phyloP scores from a whole-genome alignment of 257 asterid species.

The Przewalskia tangutica region DNA sequence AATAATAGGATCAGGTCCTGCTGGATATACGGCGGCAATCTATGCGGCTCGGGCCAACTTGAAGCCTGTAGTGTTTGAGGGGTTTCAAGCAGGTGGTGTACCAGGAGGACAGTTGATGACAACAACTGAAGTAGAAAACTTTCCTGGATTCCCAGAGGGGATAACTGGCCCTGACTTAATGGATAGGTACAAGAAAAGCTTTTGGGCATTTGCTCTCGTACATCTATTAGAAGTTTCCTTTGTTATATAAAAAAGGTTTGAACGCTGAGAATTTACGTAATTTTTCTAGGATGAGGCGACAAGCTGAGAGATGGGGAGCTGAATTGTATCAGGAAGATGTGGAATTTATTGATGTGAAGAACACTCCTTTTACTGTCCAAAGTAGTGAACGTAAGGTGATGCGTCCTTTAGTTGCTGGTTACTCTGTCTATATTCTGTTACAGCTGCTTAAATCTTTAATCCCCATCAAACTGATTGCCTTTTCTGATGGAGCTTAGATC shows the following conservation, averaged over 20 bases:
- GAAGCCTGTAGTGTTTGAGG: conserved; percentile 94
- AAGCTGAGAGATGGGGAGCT: conserved; percentile 99
- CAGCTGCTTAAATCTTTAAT: not conserved
- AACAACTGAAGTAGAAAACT: conserved; percentile 91
- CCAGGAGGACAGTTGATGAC: conserved; percentile 99
- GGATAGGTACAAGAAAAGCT: conserved; percentile 52
- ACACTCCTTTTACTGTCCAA: conserved; percentile 63
- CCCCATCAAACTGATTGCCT: not conserved
- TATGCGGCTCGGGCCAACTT: conserved; percentile 90
- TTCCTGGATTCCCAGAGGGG: conserved; percentile 97
- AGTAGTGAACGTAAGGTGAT: conserved; percentile 93
- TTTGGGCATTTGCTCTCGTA: not conserved
- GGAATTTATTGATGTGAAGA: conserved; percentile 69
- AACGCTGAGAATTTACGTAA: not conserved
- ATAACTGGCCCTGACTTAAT: conserved; percentile 95
- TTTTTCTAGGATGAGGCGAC: conserved; percentile 53
- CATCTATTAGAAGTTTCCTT: not conserved
- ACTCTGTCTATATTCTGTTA: not conserved
- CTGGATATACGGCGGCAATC: conserved; percentile 93
- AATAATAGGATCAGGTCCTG: conserved; percentile 98
- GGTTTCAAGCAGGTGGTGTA: conserved; percentile 90
- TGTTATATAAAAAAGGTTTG: not conserved
- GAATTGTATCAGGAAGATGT: conserved; percentile 91
- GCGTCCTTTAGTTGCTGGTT: conserved; percentile 2
- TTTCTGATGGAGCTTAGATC: not conserved